Conservation (phyloP, 2,329 filamentous ascomycete genomes). For the Colletotrichum sp. region DNA sequence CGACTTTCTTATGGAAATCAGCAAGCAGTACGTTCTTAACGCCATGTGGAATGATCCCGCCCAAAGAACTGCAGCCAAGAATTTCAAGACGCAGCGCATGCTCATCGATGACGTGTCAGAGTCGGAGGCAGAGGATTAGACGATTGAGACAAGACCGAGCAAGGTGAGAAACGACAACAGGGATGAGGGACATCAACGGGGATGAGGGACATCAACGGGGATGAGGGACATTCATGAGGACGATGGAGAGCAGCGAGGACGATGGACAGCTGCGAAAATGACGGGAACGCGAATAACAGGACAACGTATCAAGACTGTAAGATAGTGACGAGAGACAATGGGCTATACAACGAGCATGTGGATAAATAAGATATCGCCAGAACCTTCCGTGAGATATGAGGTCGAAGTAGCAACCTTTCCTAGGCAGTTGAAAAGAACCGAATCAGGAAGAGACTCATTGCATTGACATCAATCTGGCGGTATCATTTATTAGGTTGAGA, state of each 20-base stretch:
- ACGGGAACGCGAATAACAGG: accelerated
- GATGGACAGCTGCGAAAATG: background rate
- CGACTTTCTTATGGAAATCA: background rate
- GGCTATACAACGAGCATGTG: accelerated
- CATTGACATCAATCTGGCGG: no score
- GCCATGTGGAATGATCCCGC: background rate
- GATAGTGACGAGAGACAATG: background rate
- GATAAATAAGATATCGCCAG: background rate
- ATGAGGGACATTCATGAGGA: no score
- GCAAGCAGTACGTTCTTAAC: background rate
- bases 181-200: no score
- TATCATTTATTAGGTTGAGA: no score
- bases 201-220: no score
- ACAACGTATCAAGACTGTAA: background rate
- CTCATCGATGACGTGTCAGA: background rate
- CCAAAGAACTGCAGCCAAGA: accelerated
- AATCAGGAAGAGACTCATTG: no score
- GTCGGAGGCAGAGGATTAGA: no score
- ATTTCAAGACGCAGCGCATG: background rate
- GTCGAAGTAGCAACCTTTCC: background rate
- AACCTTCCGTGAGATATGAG: background rate
- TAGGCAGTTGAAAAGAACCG: no score
- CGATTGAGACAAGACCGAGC: no score
- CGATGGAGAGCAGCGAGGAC: no score
- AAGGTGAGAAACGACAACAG: no score